phyloP scores from a whole-genome alignment of 1,284 basidiomycete genomes.

The Agroathelia rolfsii region DNA sequence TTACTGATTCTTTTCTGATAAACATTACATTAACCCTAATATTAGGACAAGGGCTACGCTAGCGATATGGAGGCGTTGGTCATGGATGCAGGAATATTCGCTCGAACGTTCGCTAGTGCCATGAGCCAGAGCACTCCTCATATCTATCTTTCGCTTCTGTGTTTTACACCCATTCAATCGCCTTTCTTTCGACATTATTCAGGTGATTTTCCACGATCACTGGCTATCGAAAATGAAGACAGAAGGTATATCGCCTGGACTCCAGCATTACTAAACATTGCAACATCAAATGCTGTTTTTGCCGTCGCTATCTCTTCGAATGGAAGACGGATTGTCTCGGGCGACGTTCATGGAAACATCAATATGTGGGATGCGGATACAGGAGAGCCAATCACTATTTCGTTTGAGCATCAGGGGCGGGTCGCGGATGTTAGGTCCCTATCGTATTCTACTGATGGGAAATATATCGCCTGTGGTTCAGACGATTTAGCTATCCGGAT shows the following conservation, averaged over 20 bases:
- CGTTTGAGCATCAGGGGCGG: slow-evolving; percentile 1
- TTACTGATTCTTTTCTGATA: slow-evolving; percentile 2
- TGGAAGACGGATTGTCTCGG: slow-evolving; percentile 11
- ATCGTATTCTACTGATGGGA: slow-evolving; percentile 13
- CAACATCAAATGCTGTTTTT: slow-evolving; percentile 1
- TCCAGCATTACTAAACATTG: neutral
- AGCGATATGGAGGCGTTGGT: slow-evolving; percentile 2
- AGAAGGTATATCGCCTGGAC: slow-evolving; percentile 14
- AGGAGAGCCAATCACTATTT: too few relatives aligned
- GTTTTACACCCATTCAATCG: too few relatives aligned
- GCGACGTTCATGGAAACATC: slow-evolving; percentile 8
- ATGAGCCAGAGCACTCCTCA: slow-evolving; percentile 12
- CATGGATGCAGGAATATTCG: slow-evolving; percentile 10
- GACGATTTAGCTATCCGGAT: too few relatives aligned
- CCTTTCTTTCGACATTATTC: slow-evolving; percentile 14
- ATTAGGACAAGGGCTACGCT: neutral
- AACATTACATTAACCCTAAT: slow-evolving; percentile 4
- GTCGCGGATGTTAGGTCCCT: slow-evolving; percentile 4
- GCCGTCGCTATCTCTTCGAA: slow-evolving; percentile 4
- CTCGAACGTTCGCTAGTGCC: slow-evolving; percentile 8
- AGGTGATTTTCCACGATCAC: slow-evolving; percentile 9
- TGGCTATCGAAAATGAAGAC: slow-evolving; percentile 8
- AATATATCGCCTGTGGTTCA: slow-evolving; percentile 14
- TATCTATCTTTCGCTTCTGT: too few relatives aligned
- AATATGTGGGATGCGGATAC: slow-evolving; percentile 11